Evolutionary conservation across 2,329 filamentous ascomycete genomes (phyloP), one percentile per base, ranked within the genome.

Genomic region (Akanthomyces muscarius): DNA sequence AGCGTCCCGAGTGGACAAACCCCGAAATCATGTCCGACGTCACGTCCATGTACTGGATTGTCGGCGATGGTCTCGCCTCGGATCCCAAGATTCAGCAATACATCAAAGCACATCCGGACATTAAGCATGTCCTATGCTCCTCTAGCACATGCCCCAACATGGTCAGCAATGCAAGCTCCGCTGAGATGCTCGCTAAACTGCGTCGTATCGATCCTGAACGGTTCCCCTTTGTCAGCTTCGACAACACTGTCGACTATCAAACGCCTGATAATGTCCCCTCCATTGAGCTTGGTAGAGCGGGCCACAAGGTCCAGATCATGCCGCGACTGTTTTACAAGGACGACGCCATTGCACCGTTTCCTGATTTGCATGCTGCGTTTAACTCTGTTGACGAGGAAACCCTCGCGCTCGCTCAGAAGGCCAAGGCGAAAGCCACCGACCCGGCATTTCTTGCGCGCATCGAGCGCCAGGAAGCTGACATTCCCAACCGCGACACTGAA

Each of bases 71-170:
- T 3, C 81, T 98, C 16, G 78, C 82, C 7, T 77, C 82, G 4
- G 70, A 82, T 13, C 28, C 59, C 41, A 80, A 80, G 25, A 75
- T 99, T 21, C 81, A 83, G 62, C 76, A 83, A 2, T 97, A 97
- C 71, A 91, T 96, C 74, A 69, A 81, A 33, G 80, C 83, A 42
- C 83, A 86, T 67, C 73, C 79, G 2, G 71, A 84, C 18, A 74
- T 90, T 42, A 83, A 89, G 72, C 95, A 99, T 73, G 79, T 94
- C 51, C 81, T 99, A 18, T 90, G 92, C 21, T 88, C 91, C 1
- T 75, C 83, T 3, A 91, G 96, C 58, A 82, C 82, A 54, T 91
- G 86, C 67, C 85, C 92, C 2, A 94, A 98, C 73, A 86, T 87
- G 70, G 79, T 97, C 44, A 76, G 89, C 0, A 80, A 95, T 65